These are phyloP conservation scores for Parascedosporium putredinis DNA, from an alignment of 2,329 filamentous ascomycete genomes.

Conservation along the genomic window DNA sequence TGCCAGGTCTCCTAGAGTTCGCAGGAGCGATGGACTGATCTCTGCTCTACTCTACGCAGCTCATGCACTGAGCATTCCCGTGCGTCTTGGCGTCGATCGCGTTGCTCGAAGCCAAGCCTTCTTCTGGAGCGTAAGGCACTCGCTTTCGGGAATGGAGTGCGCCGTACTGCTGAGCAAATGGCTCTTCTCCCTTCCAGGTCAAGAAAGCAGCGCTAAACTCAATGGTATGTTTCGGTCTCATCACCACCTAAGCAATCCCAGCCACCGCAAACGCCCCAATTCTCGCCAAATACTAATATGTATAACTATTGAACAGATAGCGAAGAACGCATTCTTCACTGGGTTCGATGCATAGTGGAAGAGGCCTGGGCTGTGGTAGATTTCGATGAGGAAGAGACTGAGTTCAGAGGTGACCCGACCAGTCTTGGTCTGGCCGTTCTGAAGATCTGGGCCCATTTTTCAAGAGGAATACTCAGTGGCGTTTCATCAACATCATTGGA, in stretches of 20 bases:
- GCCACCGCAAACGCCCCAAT: too few relatives aligned
- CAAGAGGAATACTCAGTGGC: constrained; percentile 36
- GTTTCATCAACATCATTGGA: constrained; percentile 35
- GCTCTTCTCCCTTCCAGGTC: constrained; percentile 25
- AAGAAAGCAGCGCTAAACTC: too few relatives aligned
- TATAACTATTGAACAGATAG: too few relatives aligned
- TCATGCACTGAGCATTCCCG: constrained; percentile 44
- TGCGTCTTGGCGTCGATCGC: constrained; percentile 41
- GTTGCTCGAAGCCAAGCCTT: constrained; percentile 45
- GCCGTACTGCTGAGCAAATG: constrained; percentile 43
- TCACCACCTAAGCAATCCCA: too few relatives aligned
- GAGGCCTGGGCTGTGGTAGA: constrained; percentile 29
- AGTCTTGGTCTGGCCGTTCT: constrained; percentile 28
- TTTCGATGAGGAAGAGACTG: constrained; percentile 20
- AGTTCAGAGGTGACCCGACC: constrained; percentile 16
- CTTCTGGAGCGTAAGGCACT: constrained; percentile 48
- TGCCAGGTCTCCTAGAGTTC: constrained; percentile 25
- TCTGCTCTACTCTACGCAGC: constrained; percentile 41
- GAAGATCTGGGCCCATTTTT: constrained; percentile 37
- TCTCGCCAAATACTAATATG: too few relatives aligned
- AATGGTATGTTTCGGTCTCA: too few relatives aligned
- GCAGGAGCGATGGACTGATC: constrained; percentile 35
- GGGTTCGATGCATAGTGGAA: constrained; percentile 34
- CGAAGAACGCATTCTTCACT: constrained; percentile 34
- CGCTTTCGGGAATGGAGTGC: constrained; percentile 42